These are phyloP conservation scores for Beverwykella pulmonaria DNA, from an alignment of 495 filamentous ascomycete species.

Conservation along the genomic window DNA sequence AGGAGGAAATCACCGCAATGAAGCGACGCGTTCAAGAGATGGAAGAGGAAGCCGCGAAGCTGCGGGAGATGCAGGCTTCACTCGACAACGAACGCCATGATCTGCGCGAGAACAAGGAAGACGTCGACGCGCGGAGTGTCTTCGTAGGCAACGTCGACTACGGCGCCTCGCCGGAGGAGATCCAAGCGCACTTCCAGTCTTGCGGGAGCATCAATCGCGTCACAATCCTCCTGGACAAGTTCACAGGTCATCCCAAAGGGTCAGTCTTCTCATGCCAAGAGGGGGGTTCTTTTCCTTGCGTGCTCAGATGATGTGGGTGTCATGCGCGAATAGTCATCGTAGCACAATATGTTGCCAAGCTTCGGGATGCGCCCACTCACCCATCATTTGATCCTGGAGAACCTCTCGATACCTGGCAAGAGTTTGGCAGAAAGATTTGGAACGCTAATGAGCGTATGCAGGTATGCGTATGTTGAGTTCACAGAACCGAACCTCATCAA, in stretches of 20 bases:
- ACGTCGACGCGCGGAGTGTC: slow-evolving; percentile 91
- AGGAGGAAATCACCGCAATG: slow-evolving; percentile 98
- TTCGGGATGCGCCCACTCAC: not conserved
- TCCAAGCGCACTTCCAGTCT: slow-evolving; percentile 98
- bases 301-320: slow-evolving; percentile 20
- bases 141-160: slow-evolving; percentile 99
- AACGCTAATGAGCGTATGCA: slow-evolving; percentile 58
- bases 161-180: slow-evolving; percentile 95
- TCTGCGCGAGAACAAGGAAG: slow-evolving; percentile 89
- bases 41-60: slow-evolving; percentile 95
- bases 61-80: slow-evolving; percentile 92
- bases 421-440: slow-evolving; percentile 50
- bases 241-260: slow-evolving; percentile 98
- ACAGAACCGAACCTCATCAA: slow-evolving; percentile 91
- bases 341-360: not conserved
- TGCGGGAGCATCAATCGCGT: slow-evolving; percentile 98
- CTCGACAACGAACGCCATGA: slow-evolving; percentile 83
- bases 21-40: slow-evolving; percentile 97
- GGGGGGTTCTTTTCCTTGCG: slow-evolving; percentile 35
- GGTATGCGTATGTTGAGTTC: slow-evolving; percentile 99
- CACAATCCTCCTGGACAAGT: slow-evolving; percentile 96
- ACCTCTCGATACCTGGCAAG: slow-evolving; percentile 56
- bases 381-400: slow-evolving; percentile 4
- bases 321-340: not conserved
- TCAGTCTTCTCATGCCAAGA: slow-evolving; percentile 54